Evolutionary conservation across 2,329 filamentous ascomycete genomes (phyloP), one percentile per base, ranked within the genome.

Genomic region (Pestalotiopsis sp.): DNA sequence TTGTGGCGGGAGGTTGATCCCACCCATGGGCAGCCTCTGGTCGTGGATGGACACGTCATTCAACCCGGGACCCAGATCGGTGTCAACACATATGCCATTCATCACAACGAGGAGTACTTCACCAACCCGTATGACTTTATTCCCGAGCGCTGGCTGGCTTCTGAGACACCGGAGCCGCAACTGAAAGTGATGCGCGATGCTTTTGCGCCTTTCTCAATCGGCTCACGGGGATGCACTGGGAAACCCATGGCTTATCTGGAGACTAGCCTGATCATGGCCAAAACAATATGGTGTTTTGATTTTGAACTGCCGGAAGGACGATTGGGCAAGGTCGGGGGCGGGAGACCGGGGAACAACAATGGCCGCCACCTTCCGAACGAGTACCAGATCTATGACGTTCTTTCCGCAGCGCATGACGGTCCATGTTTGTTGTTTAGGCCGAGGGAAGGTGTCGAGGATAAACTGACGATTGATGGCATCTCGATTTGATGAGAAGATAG

Each of bases 171-270:
- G 3, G 68, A 45, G 36, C 68, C 4, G 62, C 1, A 66, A 68
- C 2, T 75, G 78, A 59, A 59, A 36, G 23, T 9, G 23, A 59
- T 59, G 57, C 57, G 27, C 12, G 25, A 59, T 23, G 20, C 75
- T 75, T 75, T 72, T 49, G 62, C 68, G 6, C 76, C 81, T 1
- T 82, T 83, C 64, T 77, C 75, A 5, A 68, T 77, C 0, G 81
- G 81, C 0, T 75, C 78, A 0, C 72, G 80, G 13, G 74, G 72
- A 27, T 83, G 81, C 63, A 73, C 79, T 20, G 80, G 79, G 1
- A 79, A 78, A 64, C 69, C 68, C 11, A 72, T 77, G 59, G 75
- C 75, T 1, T 68, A 73, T 36, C 68, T 74, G 20, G 71, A 73
- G 63, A 36, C 68, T 14, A 71, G 70, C 57, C 68, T 75, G 11